Percentiles rank a stretch among this genome's conserved stretches.
These are phyloP conservation scores for Colletotrichum brevisporum DNA, from an alignment of 2,329 filamentous ascomycete genomes.

Conservation along the genomic window DNA sequence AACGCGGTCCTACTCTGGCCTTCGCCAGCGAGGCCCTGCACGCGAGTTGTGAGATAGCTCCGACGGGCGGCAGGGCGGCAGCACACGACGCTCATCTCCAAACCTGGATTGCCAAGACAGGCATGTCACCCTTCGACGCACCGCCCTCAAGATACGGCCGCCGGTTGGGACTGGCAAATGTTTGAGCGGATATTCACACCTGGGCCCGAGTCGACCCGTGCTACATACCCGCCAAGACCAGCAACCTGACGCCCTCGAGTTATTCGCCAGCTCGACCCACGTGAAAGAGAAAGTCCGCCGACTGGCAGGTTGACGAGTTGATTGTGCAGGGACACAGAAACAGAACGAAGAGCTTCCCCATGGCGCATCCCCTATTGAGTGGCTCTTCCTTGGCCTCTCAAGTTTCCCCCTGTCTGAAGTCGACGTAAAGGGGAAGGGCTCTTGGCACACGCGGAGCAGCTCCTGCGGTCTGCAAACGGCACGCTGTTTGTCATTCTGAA, in stretches of 20 bases:
- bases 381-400: neutral
- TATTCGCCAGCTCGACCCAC: conserved; percentile 29
- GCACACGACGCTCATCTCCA: conserved; percentile 34
- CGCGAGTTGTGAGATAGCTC: conserved; percentile 35
- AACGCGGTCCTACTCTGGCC: conserved; percentile 4
- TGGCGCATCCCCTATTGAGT: conserved; percentile 10
- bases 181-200: conserved; percentile 14
- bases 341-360: neutral
- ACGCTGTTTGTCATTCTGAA: neutral
- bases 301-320: conserved; percentile 19
- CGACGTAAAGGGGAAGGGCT: conserved; percentile 8
- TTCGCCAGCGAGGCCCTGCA: conserved; percentile 23
- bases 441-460: conserved; percentile 1
- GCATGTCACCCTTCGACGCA: conserved; percentile 15
- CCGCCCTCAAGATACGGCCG: conserved; percentile 9
- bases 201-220: conserved; percentile 25
- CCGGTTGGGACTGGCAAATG: conserved; percentile 10
- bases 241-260: neutral
- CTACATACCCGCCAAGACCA: conserved; percentile 23
- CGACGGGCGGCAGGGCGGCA: neutral
- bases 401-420: conserved; percentile 5
- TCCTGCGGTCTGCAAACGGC: conserved; percentile 5
- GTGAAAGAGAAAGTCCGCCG: conserved; percentile 22
- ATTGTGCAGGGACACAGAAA: neutral
- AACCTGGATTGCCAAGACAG: conserved; percentile 26